Base-by-base conservation (phyloP, 2,329 filamentous ascomycete species). In the Venturiaceae sp. region DNA sequence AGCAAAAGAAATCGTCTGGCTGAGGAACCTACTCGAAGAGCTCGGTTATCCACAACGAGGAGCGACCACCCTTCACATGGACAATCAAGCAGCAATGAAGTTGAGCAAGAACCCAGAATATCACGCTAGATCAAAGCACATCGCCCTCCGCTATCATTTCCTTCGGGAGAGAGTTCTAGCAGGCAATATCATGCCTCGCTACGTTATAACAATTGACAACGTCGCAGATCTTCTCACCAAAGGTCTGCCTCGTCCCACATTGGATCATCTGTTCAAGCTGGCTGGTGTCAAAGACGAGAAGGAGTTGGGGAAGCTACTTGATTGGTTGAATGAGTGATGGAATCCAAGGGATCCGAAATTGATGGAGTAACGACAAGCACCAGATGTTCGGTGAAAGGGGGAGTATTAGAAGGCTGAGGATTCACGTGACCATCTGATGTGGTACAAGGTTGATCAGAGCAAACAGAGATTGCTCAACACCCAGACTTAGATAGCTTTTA, bases 11-110 rank as follows among this genome's bases (percentile, higher is more conserved):
- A 58, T 37, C 3, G 19, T 57, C 21, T 61, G 60, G 60, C 21
- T 44, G 9, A 2, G 39, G 30, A 39, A 28, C 13, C 37, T 60
- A 2, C 53, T 19, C 23, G 5, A 26, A 3, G 58, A 58, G 16
- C 47, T 62, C 2, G 59, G 61, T 13, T 11, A 39, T 11, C 36
- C 36, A 39, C 11, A 11, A 11, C 11, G n/a, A n/a, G n/a, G n/a
- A n/a, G n/a, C n/a, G n/a, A n/a, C n/a, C n/a, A n/a, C n/a, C n/a
- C 36, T 39, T 11, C 36, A 39, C n/a, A 39, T 39, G 36, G 59
- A 62, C 47, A 63, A 63, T 37, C 59, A 63, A 55, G 61, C 58
- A 52, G 61, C 61, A 11, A 63, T 62, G 32, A 30, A 60, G 16
- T 53, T 64, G 19, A 37, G 60, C 28, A 57, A 23, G 28, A 64